Evolutionary conservation across 768 basidiomycete genomes (phyloP).

Genomic region (Termitomyces sp.): DNA sequence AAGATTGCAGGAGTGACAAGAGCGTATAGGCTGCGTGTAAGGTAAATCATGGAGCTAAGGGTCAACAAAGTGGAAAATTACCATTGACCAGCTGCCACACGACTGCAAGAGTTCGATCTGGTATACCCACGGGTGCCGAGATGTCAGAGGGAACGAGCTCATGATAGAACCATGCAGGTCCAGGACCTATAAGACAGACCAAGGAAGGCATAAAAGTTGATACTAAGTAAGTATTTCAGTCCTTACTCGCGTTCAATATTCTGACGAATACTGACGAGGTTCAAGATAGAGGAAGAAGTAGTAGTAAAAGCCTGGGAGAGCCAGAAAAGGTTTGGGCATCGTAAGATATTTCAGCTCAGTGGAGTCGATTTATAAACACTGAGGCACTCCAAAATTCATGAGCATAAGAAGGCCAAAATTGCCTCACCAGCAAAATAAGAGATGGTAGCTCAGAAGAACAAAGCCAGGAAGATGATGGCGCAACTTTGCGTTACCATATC

Average conservation of each 20-base stretch:
- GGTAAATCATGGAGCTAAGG: conserved; percentile 1
- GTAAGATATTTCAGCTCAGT: neutral
- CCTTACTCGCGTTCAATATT: neutral
- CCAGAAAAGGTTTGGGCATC: conserved; percentile 36
- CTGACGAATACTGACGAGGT: conserved; percentile 38
- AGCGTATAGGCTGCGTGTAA: conserved; percentile 28
- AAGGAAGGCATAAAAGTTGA: conserved; percentile 32
- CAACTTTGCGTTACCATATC: neutral
- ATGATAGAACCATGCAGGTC: conserved; percentile 62
- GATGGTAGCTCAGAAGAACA: neutral
- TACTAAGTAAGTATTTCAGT: conserved; percentile 17
- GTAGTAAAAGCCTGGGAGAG: conserved; percentile 59
- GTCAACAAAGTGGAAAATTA: conserved; percentile 20
- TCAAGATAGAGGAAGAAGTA: conserved; percentile 62
- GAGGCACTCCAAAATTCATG: neutral
- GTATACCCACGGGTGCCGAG: conserved; percentile 28
- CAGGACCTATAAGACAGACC: conserved; percentile 50
- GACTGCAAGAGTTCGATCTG: conserved; percentile 52
- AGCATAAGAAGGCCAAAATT: neutral
- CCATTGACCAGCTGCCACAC: conserved; percentile 69
- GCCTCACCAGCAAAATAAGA: neutral
- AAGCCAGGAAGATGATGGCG: neutral
- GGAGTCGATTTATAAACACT: neutral
- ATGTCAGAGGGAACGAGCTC: conserved; percentile 52
- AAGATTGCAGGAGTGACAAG: conserved; percentile 50